phyloP scores from a whole-genome alignment of 1,284 basidiomycete species.

The Inonotus obliquus region DNA sequence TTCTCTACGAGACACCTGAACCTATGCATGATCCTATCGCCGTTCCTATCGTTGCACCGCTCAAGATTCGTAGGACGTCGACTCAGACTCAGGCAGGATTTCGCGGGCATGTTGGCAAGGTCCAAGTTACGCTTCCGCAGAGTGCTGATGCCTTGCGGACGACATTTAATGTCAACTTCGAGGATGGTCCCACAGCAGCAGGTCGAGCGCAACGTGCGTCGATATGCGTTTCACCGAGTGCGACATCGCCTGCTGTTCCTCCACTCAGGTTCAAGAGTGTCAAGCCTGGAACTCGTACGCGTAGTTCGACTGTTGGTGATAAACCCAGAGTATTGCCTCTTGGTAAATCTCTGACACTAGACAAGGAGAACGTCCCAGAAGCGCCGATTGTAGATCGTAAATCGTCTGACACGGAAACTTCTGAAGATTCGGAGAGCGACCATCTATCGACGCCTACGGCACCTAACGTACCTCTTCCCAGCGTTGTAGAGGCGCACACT shows the following conservation, averaged over 20 bases:
- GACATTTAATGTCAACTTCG: neutral
- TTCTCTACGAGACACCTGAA: conserved; percentile 5
- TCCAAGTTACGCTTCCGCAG: neutral
- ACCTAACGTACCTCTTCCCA: neutral
- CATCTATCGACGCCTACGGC: neutral
- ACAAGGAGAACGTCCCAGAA: neutral
- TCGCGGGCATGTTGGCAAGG: neutral
- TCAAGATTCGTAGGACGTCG: neutral
- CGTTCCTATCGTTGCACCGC: neutral
- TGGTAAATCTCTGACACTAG: neutral
- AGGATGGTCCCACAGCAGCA: neutral
- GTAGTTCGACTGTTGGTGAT: conserved; percentile 2
- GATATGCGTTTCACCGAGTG: neutral
- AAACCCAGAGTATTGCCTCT: neutral
- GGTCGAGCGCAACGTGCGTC: conserved; percentile 7
- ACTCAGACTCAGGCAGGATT: neutral
- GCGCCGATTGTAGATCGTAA: neutral
- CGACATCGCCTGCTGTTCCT: conserved; percentile 6
- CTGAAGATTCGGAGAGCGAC: conserved; percentile 6
- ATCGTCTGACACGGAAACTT: neutral
- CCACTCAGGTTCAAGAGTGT: conserved; percentile 10
- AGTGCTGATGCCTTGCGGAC: conserved; percentile 7
- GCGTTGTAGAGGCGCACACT: neutral
- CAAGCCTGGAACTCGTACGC: neutral
- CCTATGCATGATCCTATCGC: neutral